Evolutionary conservation across 805 yeast species (phyloP).

Genomic region (Metschnikowia orientalis): DNA sequence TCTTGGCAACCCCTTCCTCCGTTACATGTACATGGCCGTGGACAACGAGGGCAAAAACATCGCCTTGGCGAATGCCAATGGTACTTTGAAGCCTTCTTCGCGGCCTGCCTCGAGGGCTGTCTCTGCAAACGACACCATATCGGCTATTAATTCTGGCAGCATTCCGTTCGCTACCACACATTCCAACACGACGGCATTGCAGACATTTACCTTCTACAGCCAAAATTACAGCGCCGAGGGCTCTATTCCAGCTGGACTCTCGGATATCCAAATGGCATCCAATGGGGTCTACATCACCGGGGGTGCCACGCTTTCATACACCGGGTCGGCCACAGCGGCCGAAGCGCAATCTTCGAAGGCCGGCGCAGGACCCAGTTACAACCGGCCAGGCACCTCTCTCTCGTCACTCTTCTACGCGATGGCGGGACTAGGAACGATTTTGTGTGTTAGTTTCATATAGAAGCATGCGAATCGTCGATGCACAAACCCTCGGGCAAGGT

Average conservation of each 20-base stretch:
- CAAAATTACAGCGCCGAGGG: constrained; percentile 8
- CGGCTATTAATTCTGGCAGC: constrained; percentile 33
- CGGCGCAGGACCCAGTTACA: constrained; percentile 6
- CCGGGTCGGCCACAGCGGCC: constrained; percentile 19
- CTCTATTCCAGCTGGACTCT: constrained; percentile 24
- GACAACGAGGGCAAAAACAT: constrained; percentile 54
- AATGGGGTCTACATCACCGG: constrained; percentile 28
- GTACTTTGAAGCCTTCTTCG: constrained; percentile 5
- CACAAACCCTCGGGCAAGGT: no score
- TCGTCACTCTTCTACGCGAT: no score
- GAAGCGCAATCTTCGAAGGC: constrained; percentile 11
- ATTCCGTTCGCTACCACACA: constrained; percentile 47
- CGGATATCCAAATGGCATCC: constrained; percentile 23
- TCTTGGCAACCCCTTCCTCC: constrained; percentile 57
- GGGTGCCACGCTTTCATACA: background rate
- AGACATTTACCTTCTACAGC: constrained; percentile 12
- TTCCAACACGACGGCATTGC: constrained; percentile 1
- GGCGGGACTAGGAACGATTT: no score
- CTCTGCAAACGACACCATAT: constrained; percentile 18
- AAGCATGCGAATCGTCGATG: no score
- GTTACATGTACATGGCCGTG: constrained; percentile 53
- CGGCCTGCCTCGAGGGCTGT: constrained; percentile 8
- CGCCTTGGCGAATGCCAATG: constrained; percentile 52
- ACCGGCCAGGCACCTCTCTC: no score
- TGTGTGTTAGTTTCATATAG: no score